Evolutionary conservation across 352 stramenopile species (phyloP), one percentile per base, ranked within the genome.

Genomic region (Ophiocytium majus): DNA sequence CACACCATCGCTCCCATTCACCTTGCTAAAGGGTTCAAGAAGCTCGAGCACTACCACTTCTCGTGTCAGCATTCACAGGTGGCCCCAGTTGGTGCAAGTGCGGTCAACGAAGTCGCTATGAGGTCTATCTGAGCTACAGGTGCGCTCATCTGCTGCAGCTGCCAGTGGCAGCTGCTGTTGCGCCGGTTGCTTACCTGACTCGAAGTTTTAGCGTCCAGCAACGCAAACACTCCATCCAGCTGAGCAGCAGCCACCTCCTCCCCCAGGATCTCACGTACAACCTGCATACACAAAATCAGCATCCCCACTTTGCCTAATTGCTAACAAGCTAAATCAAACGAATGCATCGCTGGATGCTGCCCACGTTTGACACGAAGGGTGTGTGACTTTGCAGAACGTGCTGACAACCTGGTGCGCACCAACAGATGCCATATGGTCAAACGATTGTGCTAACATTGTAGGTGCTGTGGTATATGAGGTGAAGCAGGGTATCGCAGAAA

Each of bases 401-500:
- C n/a, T n/a, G n/a, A n/a, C n/a, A n/a, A n/a, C n/a, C n/a, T n/a
- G n/a, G n/a, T n/a, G n/a, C n/a, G n/a, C n/a, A n/a, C n/a, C n/a
- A n/a, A n/a, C n/a, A n/a, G n/a, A n/a, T n/a, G n/a, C n/a, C 5
- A 57, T 57, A 57, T 14, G 14, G 5, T 57, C 14, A 14, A 14
- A 14, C 14, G 43, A 5, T 57, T 14, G 5, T 43, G 66, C 32
- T 35, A 14, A 5, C 5, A 17, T 14, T 78, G 32, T 10, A 78
- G 35, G 5, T 43, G 35, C 32, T 78, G 35, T 14, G 5, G 5
- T 43, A 17, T 5, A 5, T 43, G 32, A 5, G 35, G 35, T 81
- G 84, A 63, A 19, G 66, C 33, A 50, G 85, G 37, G 31, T 81
- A 36, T 32, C 78, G 66, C 10, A 87, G 31, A 34, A 79, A 17